Conservation (phyloP, 2,329 filamentous ascomycete species). For the Knufia petricola region DNA sequence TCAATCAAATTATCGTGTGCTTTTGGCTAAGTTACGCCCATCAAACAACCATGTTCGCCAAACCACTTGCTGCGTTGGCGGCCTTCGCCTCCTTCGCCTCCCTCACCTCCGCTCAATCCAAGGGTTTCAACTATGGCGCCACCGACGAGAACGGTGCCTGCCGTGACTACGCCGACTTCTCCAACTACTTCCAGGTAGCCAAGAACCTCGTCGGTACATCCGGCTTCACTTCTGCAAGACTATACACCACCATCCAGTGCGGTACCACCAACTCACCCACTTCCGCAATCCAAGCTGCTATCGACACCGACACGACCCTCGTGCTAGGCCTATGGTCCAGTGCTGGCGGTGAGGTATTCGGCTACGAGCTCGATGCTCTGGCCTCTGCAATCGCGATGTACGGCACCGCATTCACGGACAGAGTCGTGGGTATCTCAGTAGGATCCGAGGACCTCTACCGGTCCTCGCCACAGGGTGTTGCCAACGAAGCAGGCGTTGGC, state of each 20-base stretch:
- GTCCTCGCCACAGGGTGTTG: constrained; percentile 52
- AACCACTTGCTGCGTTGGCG: too few species aligned
- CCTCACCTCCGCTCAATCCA: constrained; percentile 18
- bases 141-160: constrained; percentile 32
- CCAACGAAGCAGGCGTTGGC: constrained; percentile 40
- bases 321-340: constrained; percentile 73
- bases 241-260: constrained; percentile 50
- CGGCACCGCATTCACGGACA: constrained; percentile 50
- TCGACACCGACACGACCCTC: constrained; percentile 62
- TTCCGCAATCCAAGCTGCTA: constrained; percentile 64
- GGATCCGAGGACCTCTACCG: constrained; percentile 74
- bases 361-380: constrained; percentile 61
- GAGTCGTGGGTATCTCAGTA: constrained; percentile 69
- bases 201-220: constrained; percentile 26
- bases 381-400: constrained; percentile 55
- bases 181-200: constrained; percentile 29
- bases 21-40: too few species aligned
- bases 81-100: too few species aligned
- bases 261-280: constrained; percentile 53
- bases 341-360: constrained; percentile 42
- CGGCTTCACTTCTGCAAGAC: constrained; percentile 29
- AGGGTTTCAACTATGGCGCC: constrained; percentile 42
- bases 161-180: constrained; percentile 28
- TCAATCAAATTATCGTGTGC: too few species aligned
- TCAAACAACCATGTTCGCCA: too few species aligned